Percentiles rank a stretch among this genome's conserved stretches.
These are phyloP conservation scores for Lomentospora prolificans DNA, from an alignment of 2,329 filamentous ascomycete genomes.

Conservation along the genomic window DNA sequence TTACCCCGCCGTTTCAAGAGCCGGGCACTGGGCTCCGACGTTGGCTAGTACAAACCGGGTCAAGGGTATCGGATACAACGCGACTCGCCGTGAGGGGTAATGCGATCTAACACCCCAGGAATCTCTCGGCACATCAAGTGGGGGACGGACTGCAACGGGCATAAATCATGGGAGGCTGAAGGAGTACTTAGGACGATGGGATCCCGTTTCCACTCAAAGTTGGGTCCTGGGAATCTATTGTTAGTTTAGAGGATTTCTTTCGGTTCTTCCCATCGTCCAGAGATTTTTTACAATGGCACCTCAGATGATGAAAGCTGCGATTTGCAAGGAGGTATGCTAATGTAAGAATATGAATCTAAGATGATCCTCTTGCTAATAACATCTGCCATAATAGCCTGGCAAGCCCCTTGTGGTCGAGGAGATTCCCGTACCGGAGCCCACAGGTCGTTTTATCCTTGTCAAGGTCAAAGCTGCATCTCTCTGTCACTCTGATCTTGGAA, in stretches of 20 bases:
- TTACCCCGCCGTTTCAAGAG: no score
- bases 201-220: no score
- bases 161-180: not conserved
- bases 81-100: not conserved
- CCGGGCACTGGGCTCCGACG: not conserved
- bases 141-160: not conserved
- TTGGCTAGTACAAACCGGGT: not conserved
- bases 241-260: not conserved
- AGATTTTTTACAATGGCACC: not conserved
- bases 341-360: no score
- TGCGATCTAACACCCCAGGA: not conserved
- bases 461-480: slow-evolving; percentile 1
- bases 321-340: slow-evolving; percentile 3
- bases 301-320: slow-evolving; percentile 4
- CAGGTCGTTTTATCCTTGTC: slow-evolving; percentile 4
- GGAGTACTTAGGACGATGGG: no score
- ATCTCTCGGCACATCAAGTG: not conserved
- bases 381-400: not conserved
- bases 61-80: not conserved
- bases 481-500: slow-evolving; percentile 5
- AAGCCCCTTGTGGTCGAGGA: slow-evolving; percentile 24
- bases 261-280: not conserved
- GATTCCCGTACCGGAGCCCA: slow-evolving; percentile 42
- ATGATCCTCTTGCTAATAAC: no score
- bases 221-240: no score